Base-by-base conservation (phyloP, 1,284 basidiomycete species). In the Malassezia sp. region DNA sequence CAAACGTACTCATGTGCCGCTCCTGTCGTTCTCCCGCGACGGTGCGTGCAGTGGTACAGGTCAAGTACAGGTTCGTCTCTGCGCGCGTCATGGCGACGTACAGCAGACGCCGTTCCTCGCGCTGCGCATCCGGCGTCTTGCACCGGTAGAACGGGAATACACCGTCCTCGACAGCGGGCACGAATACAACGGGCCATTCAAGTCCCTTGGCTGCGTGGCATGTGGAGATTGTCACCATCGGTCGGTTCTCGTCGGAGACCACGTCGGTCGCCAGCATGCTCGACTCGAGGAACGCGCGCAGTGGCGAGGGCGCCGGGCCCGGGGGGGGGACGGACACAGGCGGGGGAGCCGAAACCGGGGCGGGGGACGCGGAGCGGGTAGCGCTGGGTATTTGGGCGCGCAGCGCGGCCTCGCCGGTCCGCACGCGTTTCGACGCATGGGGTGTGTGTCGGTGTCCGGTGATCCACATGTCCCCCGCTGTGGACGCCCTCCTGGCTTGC, bases 51-150 rank as follows among this genome's bases (percentile, higher is more conserved):
- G 52, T 37, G 12, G 51, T 44, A 56, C 71, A 35, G 49, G 78
- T 75, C 14, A 86, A 64, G 64, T 84, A 84, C 21, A 90, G 74
- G 14, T 87, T 73, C 3, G 75, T 75, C 63, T 90, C 83, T 0
- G 87, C 87, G 9, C 87, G 79, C 0, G 87, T 93, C 73, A 86
- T 88, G 0, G 85, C 87, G 4, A 91, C 87, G 63, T 89, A 93
- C 17, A 90, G 76, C 45, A 91, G 71, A 8, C 86, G 80, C 39
- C 82, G 74, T 71, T 91, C 87, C 74, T 91, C 88, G 18, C 81
- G 80, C 1, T 79, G 70, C 66, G 89, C 81, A 15, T 85, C 81
- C 21, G 70, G 57, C 49, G 72, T 71, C 1, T 59, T 64, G 24
- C 80, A 78, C 7, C 83, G 78, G 63, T 80, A 79, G 40, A 84